Percentiles rank a stretch among this genome's conserved stretches.
Conservation (phyloP, 2,329 filamentous ascomycete genomes). For the Colletotrichum lupini region DNA sequence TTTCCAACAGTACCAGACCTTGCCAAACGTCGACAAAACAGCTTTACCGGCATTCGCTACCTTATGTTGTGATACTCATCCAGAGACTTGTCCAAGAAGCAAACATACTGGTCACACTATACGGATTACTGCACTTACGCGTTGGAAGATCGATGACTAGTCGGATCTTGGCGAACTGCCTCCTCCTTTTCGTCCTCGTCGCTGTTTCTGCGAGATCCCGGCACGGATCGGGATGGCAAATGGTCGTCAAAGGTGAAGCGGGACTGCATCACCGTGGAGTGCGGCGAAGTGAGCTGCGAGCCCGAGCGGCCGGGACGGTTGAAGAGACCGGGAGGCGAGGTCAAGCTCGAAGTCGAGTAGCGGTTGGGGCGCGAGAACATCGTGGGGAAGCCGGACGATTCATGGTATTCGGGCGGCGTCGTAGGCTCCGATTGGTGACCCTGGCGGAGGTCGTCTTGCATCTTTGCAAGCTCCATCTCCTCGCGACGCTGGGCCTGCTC, state of each 20-base stretch:
- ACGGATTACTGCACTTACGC: constrained; percentile 71
- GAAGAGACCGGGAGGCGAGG: constrained; percentile 81
- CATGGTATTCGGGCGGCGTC: constrained; percentile 92
- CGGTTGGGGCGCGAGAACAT: constrained; percentile 87
- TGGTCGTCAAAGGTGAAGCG: constrained; percentile 71
- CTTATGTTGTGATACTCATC: background rate
- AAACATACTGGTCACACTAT: background rate
- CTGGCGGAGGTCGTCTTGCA: constrained; percentile 81
- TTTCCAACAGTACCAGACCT: background rate
- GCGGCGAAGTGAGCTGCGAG: constrained; percentile 84
- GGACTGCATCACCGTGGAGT: constrained; percentile 69
- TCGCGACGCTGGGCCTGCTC: constrained; percentile 87
- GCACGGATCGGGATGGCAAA: constrained; percentile 85
- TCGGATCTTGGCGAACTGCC: constrained; percentile 74
- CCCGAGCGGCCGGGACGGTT: constrained; percentile 80
- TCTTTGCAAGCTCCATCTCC: constrained; percentile 84
- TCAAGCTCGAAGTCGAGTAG: constrained; percentile 89
- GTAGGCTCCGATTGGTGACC: constrained; percentile 94
- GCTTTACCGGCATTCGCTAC: background rate
- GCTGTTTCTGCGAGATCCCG: constrained; percentile 88
- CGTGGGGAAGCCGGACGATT: constrained; percentile 78
- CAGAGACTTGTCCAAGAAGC: constrained; percentile 27
- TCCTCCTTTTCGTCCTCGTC: constrained; percentile 90
- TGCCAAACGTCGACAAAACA: background rate
- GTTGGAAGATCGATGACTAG: constrained; percentile 78